These are phyloP conservation scores for Fomitopsis pulvina DNA, from an alignment of 768 basidiomycete species.

Conservation along the genomic window DNA sequence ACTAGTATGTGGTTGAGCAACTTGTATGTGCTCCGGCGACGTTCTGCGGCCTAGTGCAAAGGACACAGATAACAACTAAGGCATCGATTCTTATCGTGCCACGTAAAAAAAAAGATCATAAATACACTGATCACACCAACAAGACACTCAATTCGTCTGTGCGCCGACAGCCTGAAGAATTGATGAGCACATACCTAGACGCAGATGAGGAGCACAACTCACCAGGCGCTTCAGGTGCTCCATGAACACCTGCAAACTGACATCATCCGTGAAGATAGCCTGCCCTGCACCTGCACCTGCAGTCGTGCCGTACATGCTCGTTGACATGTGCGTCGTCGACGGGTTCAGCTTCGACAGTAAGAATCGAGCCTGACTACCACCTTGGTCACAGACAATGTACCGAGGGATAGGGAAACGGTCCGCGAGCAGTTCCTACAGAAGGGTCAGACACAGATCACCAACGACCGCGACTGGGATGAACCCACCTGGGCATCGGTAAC, in stretches of 20 bases:
- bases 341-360: slow-evolving; percentile 94
- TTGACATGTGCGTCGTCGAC: slow-evolving; percentile 95
- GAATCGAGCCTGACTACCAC: slow-evolving; percentile 98
- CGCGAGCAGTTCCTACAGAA: slow-evolving; percentile 74
- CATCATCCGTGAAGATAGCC: slow-evolving; percentile 98
- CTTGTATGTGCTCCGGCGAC: no score
- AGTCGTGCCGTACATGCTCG: slow-evolving; percentile 81
- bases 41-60: no score
- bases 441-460: background rate
- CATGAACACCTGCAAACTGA: slow-evolving; percentile 97
- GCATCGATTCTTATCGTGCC: no score
- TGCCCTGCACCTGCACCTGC: slow-evolving; percentile 66
- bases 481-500: slow-evolving; percentile 82
- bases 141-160: slow-evolving; percentile 48
- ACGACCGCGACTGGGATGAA: background rate
- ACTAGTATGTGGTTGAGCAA: no score
- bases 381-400: slow-evolving; percentile 97
- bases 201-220: background rate
- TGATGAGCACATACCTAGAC: background rate
- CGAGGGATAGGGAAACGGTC: slow-evolving; percentile 97
- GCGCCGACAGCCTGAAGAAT: slow-evolving; percentile 53
- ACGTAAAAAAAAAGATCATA: background rate
- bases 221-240: slow-evolving; percentile 93
- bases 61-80: no score
- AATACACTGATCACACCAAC: slow-evolving; percentile 1